Percentiles rank a stretch among this genome's conserved stretches.
These are phyloP conservation scores for Talaromyces pinophilus DNA, from an alignment of 2,329 filamentous ascomycete genomes.

Conservation along the genomic window DNA sequence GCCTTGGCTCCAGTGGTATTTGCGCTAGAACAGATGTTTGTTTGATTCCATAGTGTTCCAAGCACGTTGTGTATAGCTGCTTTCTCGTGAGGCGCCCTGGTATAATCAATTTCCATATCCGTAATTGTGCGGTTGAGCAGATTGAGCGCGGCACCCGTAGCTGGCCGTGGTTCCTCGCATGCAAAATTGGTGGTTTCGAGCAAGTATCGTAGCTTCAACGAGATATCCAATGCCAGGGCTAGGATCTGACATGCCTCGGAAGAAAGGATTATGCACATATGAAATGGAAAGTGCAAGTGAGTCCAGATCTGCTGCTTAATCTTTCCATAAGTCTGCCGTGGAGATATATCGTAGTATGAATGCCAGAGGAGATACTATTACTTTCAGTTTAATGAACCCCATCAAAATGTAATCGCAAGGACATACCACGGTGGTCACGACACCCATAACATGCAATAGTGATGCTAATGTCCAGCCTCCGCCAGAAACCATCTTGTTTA, in stretches of 20 bases:
- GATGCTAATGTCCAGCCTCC: slow-evolving; percentile 45
- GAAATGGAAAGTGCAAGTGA: slow-evolving; percentile 61
- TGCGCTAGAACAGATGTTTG: slow-evolving; percentile 34
- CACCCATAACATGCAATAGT: slow-evolving; percentile 42
- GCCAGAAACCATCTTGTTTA: slow-evolving; percentile 52
- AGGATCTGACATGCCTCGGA: slow-evolving; percentile 64
- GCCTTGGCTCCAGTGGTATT: slow-evolving; percentile 19
- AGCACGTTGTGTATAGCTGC: slow-evolving; percentile 37
- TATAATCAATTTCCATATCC: slow-evolving; percentile 45
- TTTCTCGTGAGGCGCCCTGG: slow-evolving; percentile 35
- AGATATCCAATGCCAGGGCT: slow-evolving; percentile 49
- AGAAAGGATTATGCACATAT: slow-evolving; percentile 64
- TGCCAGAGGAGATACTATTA: slow-evolving; percentile 61
- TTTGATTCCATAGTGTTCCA: slow-evolving; percentile 31
- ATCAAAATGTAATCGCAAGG: neutral
- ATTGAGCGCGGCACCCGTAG: slow-evolving; percentile 31
- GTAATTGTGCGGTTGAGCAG: slow-evolving; percentile 41
- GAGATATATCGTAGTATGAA: slow-evolving; percentile 61
- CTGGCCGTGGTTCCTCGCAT: slow-evolving; percentile 41
- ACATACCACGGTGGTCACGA: slow-evolving; percentile 41
- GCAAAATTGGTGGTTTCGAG: slow-evolving; percentile 42
- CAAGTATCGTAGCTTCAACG: slow-evolving; percentile 45
- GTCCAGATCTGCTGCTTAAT: slow-evolving; percentile 59
- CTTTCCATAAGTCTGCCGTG: slow-evolving; percentile 51
- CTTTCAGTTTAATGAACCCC: neutral